Base-by-base conservation (phyloP, 352 stramenopile genomes). In the Globisporangium radiosum region DNA sequence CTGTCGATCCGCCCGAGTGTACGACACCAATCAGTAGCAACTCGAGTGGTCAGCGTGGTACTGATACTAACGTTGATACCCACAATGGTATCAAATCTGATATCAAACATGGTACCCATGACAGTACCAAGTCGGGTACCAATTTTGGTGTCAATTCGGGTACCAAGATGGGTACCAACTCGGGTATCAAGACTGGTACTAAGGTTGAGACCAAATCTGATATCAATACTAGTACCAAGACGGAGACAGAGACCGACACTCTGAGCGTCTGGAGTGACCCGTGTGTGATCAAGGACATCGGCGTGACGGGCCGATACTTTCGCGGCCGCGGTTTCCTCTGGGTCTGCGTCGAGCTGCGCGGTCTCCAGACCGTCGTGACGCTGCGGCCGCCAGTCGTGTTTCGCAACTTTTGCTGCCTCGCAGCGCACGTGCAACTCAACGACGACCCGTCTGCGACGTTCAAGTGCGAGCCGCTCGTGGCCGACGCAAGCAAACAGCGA, bases 251-350 rank as follows among this genome's bases (percentile, higher is more conserved):
- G n/a, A 25, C 7, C 2, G 14, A 2, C 65, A 79, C 48, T 50
- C 52, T 3, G 40, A 44, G 7, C 0, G 19, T 50, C 13, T 91
- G 81, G 81, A 88, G 72, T 38, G 82, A 89, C 62, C 79, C 82
- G 7, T 90, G 78, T 47, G 69, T 66, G 48, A 76, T 90, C 40
- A 85, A 84, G 44, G 75, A 84, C 4, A 85, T 81, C 52, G 51
- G 58, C 36, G 78, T 88, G 10, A 83, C 72, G 36, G 79, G 77
- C 15, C 71, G 81, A 33, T 87, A 78, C 44, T 85, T 88, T 54
- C 40, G 47, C 10, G 61, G 60, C 9, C 54, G 60, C 15, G 84
- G 84, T 5, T 89, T 89, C 59, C 59, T 92, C 44, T 94, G 84
- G 84, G 49, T 92, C 45, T 70, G 69, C 33, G 76, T 92, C 7